These are phyloP conservation scores for Sodiomyces alkalinus DNA, from an alignment of 2,329 filamentous ascomycete species.

Conservation along the genomic window DNA sequence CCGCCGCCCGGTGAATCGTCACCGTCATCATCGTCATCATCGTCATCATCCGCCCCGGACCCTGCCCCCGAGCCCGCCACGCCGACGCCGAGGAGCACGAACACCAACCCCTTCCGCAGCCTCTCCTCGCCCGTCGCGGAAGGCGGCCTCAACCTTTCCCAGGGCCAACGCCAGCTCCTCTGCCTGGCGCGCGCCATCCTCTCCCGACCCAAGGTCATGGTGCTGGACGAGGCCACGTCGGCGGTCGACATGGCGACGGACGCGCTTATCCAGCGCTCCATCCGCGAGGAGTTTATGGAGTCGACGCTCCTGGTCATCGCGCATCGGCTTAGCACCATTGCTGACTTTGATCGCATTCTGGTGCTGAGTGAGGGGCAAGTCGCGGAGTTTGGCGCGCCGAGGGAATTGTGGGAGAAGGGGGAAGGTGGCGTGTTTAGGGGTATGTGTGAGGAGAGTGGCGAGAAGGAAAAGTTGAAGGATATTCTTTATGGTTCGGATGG, in stretches of 20 bases:
- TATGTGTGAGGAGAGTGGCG: slow-evolving; percentile 49
- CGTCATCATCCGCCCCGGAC: too few species aligned
- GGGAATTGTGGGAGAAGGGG: slow-evolving; percentile 38
- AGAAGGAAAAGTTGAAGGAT: slow-evolving; percentile 34
- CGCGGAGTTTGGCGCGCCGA: slow-evolving; percentile 51
- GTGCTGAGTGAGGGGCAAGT: slow-evolving; percentile 54
- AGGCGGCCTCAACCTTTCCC: slow-evolving; percentile 59
- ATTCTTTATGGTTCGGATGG: slow-evolving; percentile 22
- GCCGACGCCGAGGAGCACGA: slow-evolving; percentile 33
- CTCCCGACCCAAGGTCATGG: slow-evolving; percentile 58
- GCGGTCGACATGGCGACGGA: slow-evolving; percentile 70
- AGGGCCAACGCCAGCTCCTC: slow-evolving; percentile 62
- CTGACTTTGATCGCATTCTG: slow-evolving; percentile 60
- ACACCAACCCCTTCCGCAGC: slow-evolving; percentile 50
- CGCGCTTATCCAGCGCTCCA: slow-evolving; percentile 55
- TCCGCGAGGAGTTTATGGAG: slow-evolving; percentile 55
- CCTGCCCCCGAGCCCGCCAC: too few species aligned
- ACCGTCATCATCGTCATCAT: slow-evolving; percentile 17
- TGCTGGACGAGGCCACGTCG: slow-evolving; percentile 66
- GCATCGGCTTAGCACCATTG: slow-evolving; percentile 61
- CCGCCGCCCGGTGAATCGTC: slow-evolving; percentile 25
- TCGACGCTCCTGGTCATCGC: slow-evolving; percentile 61
- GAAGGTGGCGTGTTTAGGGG: slow-evolving; percentile 39
- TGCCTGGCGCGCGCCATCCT: slow-evolving; percentile 62
- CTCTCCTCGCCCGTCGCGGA: slow-evolving; percentile 51